Conservation (phyloP, 2,329 filamentous ascomycete genomes). For the Fusarium odoratissimum region DNA sequence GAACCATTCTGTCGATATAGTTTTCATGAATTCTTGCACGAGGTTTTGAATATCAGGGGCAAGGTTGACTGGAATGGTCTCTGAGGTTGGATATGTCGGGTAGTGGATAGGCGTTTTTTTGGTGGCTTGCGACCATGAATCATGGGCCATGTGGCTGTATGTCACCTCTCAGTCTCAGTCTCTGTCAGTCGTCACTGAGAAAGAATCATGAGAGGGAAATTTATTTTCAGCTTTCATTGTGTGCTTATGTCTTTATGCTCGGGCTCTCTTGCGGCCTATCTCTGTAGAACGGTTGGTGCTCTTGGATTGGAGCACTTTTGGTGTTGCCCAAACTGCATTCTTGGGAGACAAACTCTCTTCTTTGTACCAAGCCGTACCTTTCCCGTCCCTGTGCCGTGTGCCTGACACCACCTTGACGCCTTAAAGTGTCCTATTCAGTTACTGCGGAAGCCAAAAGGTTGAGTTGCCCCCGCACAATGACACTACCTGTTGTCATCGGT, state of each 20-base stretch:
- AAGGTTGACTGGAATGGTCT: slow-evolving; percentile 31
- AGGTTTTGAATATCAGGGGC: slow-evolving; percentile 34
- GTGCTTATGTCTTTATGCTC: background rate
- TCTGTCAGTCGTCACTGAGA: background rate
- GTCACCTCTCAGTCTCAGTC: background rate
- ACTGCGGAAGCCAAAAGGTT: slow-evolving; percentile 19
- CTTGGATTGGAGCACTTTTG: slow-evolving; percentile 7
- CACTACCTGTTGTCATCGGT: slow-evolving; percentile 27
- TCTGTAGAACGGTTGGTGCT: background rate
- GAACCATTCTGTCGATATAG: slow-evolving; percentile 23
- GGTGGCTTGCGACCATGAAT: slow-evolving; percentile 35
- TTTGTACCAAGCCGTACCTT: slow-evolving; percentile 1
- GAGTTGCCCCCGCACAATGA: slow-evolving; percentile 23
- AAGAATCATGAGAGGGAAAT: background rate
- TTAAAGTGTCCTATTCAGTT: background rate
- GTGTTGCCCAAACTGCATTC: slow-evolving; percentile 35
- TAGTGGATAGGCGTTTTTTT: slow-evolving; percentile 3
- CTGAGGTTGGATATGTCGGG: slow-evolving; percentile 6
- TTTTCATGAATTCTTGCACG: slow-evolving; percentile 29
- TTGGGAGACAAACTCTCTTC: slow-evolving; percentile 31
- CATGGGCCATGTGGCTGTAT: slow-evolving; percentile 25
- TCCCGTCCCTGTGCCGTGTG: slow-evolving; percentile 3
- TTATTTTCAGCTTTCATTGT: background rate
- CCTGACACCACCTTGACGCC: slow-evolving; percentile 25
- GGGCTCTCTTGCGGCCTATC: slow-evolving; percentile 14